Base-by-base conservation (phyloP, 2,329 filamentous ascomycete genomes). In the Aureobasidium zeae region DNA sequence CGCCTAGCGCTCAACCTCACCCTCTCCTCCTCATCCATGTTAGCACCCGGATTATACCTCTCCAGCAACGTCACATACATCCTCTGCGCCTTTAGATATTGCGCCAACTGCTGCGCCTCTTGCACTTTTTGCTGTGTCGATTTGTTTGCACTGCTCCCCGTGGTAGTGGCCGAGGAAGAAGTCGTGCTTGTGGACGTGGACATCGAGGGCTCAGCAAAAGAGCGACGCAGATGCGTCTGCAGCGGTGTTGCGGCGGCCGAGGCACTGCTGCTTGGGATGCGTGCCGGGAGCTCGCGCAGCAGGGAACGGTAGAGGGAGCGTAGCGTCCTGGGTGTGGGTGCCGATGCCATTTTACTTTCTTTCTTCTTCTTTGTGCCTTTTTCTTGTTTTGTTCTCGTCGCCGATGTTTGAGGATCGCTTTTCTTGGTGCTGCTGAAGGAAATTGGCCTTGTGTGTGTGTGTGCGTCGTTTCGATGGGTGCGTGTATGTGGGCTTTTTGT, bases 31-130 rank as follows among this genome's bases (percentile, higher is more conserved):
- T 93, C 81, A 52, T 83, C 78, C 81, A 94, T 85, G 52, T 77
- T 76, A 78, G 93, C 86, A 13, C 88, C 87, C 0, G 87, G 87
- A 63, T 96, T 96, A 66, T 98, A 96, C 54, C 88, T 74, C 65
- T 95, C 88, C 26, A 96, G 63, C 31, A 96, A 67, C 12, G 77
- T 81, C 19, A 77, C 74, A 62, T 96, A 95, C 59, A 77, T 76
- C 41, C 88, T 73, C 69, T 98, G 91, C n/a, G 88, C 81, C 54
- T 77, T 77, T 15, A 91, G 72, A 60, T 94, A 96, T 46, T 78
- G 74, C 19, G 87, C 65, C 52, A 86, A 78, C 63, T 96, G 86
- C 51, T 86, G 77, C n/a, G 78, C 81, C 52, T 85, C 64, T n/a
- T 65, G 57, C 37, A 53, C 36, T 49, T 49, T 55, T 54, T 51